These are phyloP conservation scores for Fusarium citri DNA, from an alignment of 2,329 filamentous ascomycete genomes.

Conservation along the genomic window DNA sequence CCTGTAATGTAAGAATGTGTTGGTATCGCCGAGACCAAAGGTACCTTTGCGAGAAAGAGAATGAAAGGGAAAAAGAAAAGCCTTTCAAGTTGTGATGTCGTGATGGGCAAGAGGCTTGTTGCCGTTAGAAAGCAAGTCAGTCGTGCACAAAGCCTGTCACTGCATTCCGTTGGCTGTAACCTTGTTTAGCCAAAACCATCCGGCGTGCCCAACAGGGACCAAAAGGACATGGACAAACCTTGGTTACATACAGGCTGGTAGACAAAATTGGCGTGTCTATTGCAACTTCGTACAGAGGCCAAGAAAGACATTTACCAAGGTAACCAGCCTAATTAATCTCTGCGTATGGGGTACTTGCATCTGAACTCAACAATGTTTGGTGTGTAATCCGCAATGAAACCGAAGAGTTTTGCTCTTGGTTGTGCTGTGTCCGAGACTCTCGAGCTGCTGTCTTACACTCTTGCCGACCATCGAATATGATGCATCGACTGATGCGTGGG, in stretches of 20 bases:
- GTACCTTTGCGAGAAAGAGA: constrained; percentile 12
- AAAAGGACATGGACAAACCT: constrained; percentile 29
- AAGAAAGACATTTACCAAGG: constrained; percentile 32
- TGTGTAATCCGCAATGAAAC: constrained; percentile 8
- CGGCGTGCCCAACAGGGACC: constrained; percentile 16
- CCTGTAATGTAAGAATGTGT: constrained; percentile 8
- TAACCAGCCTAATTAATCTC: constrained; percentile 28
- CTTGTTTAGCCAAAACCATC: constrained; percentile 33
- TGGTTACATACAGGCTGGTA: constrained; percentile 11
- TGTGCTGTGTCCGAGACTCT: constrained; percentile 16
- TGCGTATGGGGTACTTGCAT: constrained; percentile 20
- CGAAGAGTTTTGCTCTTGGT: constrained; percentile 5
- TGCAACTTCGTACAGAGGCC: constrained; percentile 18
- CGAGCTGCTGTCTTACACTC: constrained; percentile 8
- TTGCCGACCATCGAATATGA: constrained; percentile 13
- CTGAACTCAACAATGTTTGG: constrained; percentile 12
- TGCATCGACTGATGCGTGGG: neutral
- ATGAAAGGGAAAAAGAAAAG: neutral
- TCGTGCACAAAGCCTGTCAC: constrained; percentile 30
- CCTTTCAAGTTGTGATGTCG: constrained; percentile 21
- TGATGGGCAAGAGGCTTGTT: constrained; percentile 38
- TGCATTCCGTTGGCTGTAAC: constrained; percentile 33
- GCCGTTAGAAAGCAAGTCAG: constrained; percentile 36
- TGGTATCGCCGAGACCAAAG: constrained; percentile 37
- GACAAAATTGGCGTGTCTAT: constrained; percentile 13